Base-by-base conservation (phyloP, 495 filamentous ascomycete genomes). In the Hypoxylon lienhwacheense region DNA sequence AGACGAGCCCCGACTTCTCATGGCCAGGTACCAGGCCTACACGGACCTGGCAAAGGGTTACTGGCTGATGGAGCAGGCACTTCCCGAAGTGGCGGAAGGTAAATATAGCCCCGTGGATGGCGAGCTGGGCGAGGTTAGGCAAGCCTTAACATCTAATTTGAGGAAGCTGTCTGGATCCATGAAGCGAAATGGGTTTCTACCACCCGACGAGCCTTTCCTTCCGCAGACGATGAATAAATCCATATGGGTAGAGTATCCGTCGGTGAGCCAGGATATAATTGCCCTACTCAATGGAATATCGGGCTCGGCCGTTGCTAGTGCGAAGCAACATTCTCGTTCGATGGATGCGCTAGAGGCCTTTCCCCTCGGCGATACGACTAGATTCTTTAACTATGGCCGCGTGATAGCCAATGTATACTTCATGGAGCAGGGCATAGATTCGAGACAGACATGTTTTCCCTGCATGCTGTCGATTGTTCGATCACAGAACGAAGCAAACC, bases 1-100 rank as follows among this genome's bases (percentile, higher is more conserved):
- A 1, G 73, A 73, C 12, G 74, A 74, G 10, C 53, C 58, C 2
- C 65, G 65, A 5, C 58, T 53, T 26, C 55, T 67, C 17, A 66
- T 77, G 28, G 65, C 70, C 12, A 73, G 74, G 37, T 76, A 84
- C 50, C 88, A 91, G 70, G 85, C 85, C 8, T 83, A 90, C 46
- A 72, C 91, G 2, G 85, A 95, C 63, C 73, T 96, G 35, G 85
- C 87, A 2, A 96, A 95, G 65, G 77, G 83, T 0, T 85, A 87
- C 63, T 96, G 91, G 91, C 82, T 95, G 19, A 70, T 83, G 36
- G 81, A 85, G 42, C 78, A 84, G 2, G 77, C 90, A 4, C 73
- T 88, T 60, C 79, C 75, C 16, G 83, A 85, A 47, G 65, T 73
- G 21, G 50, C 65, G n/a, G 64, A 55, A 29, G 65, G 57, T 43